phyloP scores from a whole-genome alignment of 2,329 filamentous ascomycete species.

The Pseudonectria buxi region DNA sequence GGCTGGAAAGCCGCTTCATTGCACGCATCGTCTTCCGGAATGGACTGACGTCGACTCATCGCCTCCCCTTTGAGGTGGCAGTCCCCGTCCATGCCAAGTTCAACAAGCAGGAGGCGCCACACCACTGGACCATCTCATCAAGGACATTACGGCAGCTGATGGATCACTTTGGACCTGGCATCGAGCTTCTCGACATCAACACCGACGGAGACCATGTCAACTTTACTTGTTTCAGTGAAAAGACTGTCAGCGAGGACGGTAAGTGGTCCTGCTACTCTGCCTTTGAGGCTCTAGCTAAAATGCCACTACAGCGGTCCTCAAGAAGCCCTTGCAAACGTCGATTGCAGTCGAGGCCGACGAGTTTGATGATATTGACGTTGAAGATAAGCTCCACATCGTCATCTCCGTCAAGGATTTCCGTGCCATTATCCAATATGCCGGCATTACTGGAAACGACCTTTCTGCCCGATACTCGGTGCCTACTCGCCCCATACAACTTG shows the following conservation, averaged over 20 bases:
- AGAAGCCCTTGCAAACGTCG: conserved; percentile 74
- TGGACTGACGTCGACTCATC: conserved; percentile 70
- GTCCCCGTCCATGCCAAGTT: conserved; percentile 74
- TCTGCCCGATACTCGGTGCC: conserved; percentile 65
- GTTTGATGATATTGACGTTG: conserved; percentile 67
- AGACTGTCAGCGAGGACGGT: conserved; percentile 57
- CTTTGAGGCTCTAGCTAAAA: conserved; percentile 5
- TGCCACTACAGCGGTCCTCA: conserved; percentile 55
- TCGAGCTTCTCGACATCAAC: conserved; percentile 74
- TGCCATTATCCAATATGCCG: conserved; percentile 69
- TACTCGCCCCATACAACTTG: conserved; percentile 64
- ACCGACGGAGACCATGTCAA: conserved; percentile 66
- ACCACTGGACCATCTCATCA: conserved; percentile 67
- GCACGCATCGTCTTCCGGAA: conserved; percentile 69
- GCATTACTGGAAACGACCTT: conserved; percentile 59
- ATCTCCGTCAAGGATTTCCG: conserved; percentile 81
- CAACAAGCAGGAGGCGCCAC: conserved; percentile 56
- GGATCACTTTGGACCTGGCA: conserved; percentile 74
- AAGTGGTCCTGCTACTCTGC: conserved; percentile 5
- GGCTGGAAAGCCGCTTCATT: conserved; percentile 66
- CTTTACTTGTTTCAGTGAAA: conserved; percentile 78
- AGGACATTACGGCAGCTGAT: conserved; percentile 66
- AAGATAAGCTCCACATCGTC: conserved; percentile 70
- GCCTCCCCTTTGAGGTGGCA: conserved; percentile 65
- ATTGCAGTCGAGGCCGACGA: conserved; percentile 71